These are phyloP conservation scores for Earliella scabrosa DNA, from an alignment of 1,284 basidiomycete genomes.

Conservation along the genomic window DNA sequence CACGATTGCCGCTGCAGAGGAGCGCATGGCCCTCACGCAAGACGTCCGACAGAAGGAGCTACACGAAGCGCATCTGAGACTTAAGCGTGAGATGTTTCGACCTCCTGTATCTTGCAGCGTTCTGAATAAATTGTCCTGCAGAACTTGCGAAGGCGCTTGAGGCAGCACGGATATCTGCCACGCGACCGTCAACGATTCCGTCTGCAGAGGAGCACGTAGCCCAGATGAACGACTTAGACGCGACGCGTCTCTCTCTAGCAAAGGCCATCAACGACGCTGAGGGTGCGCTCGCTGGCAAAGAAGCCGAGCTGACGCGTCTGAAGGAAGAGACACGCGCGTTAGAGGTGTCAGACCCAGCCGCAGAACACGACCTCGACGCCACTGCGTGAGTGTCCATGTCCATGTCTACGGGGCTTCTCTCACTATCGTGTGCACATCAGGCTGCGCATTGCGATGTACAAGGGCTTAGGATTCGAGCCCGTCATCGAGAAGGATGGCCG, in stretches of 20 bases:
- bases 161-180: conserved; percentile 69
- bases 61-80: conserved; percentile 61
- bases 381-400: conserved; percentile 55
- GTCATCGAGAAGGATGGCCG: conserved; percentile 55
- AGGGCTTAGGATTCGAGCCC: conserved; percentile 72
- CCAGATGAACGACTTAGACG: conserved; percentile 67
- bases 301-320: conserved; percentile 67
- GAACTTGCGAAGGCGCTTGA: conserved; percentile 71
- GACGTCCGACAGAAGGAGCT: conserved; percentile 62
- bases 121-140: conserved; percentile 27
- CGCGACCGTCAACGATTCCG: conserved; percentile 67
- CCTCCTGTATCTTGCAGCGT: not conserved
- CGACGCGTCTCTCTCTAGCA: conserved; percentile 61
- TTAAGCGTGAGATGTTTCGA: conserved; percentile 52
- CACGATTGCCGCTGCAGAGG: conserved; percentile 71
- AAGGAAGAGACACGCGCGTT: conserved; percentile 63
- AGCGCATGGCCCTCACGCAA: conserved; percentile 62
- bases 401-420: too few relatives aligned
- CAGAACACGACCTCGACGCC: conserved; percentile 72
- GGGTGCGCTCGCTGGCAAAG: conserved; percentile 62
- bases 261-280: conserved; percentile 80
- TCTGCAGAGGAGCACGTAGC: conserved; percentile 66
- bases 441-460: conserved; percentile 67
- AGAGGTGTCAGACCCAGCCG: conserved; percentile 71
- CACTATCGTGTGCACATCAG: conserved; percentile 38